Conservation (phyloP, 2,329 filamentous ascomycete species). For the Cladosporium halotolerans region DNA sequence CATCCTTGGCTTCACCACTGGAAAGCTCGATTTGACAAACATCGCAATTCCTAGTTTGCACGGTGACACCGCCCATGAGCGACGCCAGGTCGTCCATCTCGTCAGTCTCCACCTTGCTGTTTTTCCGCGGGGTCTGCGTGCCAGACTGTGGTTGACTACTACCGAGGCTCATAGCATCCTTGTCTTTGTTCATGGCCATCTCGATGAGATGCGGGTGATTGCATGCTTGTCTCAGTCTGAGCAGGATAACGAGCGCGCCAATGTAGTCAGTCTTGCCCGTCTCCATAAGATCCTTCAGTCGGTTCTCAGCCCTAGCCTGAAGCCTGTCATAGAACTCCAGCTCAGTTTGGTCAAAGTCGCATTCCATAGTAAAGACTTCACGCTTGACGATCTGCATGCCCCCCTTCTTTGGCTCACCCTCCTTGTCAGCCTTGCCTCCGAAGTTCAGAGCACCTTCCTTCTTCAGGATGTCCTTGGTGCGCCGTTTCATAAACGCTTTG, state of each 20-base stretch:
- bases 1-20: conserved; percentile 47
- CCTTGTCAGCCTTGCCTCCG: conserved; percentile 57
- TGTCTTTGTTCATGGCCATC: conserved; percentile 78
- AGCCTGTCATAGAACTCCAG: conserved; percentile 78
- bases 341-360: conserved; percentile 73
- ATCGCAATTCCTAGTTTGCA: conserved; percentile 72
- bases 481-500: conserved; percentile 95
- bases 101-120: conserved; percentile 48
- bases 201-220: conserved; percentile 89
- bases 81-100: conserved; percentile 80
- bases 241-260: conserved; percentile 83
- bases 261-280: conserved; percentile 79
- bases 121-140: conserved; percentile 41
- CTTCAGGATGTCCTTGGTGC: conserved; percentile 94
- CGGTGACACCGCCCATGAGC: conserved; percentile 76
- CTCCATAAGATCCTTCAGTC: conserved; percentile 78
- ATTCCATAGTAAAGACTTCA: conserved; percentile 73
- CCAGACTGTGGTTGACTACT: conserved; percentile 13
- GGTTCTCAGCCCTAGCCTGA: conserved; percentile 76
- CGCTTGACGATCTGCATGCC: conserved; percentile 89
- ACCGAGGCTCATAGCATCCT: conserved; percentile 67
- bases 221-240: conserved; percentile 85
- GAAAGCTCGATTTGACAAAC: conserved; percentile 69
- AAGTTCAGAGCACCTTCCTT: conserved; percentile 74
- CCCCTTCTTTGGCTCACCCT: conserved; percentile 50